phyloP scores from a whole-genome alignment of 2,329 filamentous ascomycete species.

The Cladobotryum protrusum region DNA sequence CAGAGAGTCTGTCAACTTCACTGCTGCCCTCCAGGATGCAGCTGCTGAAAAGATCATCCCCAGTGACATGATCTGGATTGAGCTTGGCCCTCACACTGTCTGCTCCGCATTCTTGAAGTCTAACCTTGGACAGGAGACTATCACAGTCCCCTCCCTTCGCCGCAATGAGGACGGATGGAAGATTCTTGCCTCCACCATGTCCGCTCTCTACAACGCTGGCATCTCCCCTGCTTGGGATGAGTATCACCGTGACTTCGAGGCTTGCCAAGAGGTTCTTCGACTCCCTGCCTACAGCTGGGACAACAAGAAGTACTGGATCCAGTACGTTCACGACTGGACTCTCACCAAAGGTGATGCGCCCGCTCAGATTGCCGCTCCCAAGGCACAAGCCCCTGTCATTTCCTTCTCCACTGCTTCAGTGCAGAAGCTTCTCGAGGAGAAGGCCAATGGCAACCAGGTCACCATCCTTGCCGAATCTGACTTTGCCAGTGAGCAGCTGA shows the following conservation, averaged over 20 bases:
- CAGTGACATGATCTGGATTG: background rate
- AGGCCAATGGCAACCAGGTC: conserved; percentile 23
- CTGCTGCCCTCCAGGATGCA: background rate
- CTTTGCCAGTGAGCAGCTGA: conserved; percentile 56
- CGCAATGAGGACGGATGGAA: conserved; percentile 8
- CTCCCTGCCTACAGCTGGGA: conserved; percentile 69
- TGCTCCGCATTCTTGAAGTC: conserved; percentile 1
- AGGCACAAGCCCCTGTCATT: conserved; percentile 38
- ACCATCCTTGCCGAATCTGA: conserved; percentile 60
- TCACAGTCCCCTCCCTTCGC: conserved; percentile 1
- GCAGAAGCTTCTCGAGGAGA: conserved; percentile 1
- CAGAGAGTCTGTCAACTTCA: conserved; percentile 7
- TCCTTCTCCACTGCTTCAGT: conserved; percentile 5
- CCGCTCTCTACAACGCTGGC: conserved; percentile 38
- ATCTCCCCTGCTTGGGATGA: conserved; percentile 63
- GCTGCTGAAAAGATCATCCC: background rate
- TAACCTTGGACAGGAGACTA: background rate
- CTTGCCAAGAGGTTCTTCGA: conserved; percentile 39
- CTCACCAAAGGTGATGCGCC: conserved; percentile 44
- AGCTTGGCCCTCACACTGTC: conserved; percentile 3
- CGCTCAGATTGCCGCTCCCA: conserved; percentile 30
- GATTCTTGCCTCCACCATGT: background rate
- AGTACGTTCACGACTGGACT: conserved; percentile 63
- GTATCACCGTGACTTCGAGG: conserved; percentile 47
- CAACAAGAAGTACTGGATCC: conserved; percentile 64